Evolutionary conservation across 306 rosid species (phyloP).

Genomic region (Trifolium subterraneum): DNA sequence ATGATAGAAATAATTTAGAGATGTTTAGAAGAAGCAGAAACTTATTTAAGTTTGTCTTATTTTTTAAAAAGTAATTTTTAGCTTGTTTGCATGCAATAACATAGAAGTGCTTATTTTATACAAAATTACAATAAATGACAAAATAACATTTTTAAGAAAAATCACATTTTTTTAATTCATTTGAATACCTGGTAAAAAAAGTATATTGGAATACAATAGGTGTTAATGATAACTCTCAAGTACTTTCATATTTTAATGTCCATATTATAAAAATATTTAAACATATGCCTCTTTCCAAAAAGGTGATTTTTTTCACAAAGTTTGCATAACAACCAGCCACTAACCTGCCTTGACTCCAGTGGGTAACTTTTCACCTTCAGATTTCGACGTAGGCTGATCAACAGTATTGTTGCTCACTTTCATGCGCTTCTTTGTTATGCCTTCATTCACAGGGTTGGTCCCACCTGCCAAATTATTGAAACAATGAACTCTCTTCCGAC

Average conservation of each 20-base stretch:
- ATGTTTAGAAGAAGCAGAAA: background rate
- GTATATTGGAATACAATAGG: background rate
- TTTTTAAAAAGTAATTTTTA: background rate
- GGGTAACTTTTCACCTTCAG: conserved; percentile 48
- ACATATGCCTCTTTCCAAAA: background rate
- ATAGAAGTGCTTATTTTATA: conserved; percentile 5
- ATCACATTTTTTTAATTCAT: background rate
- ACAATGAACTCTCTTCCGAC: conserved; percentile 65
- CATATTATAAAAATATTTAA: background rate
- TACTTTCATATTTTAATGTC: background rate
- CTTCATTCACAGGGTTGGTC: conserved; percentile 50
- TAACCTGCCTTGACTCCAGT: conserved; percentile 64
- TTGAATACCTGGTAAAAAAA: background rate
- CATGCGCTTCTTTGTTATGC: conserved; percentile 60
- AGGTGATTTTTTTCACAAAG: conserved; percentile 8
- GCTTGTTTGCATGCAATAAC: background rate
- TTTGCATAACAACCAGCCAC: conserved; percentile 32
- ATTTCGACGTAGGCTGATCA: conserved; percentile 46
- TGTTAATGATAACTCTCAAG: background rate
- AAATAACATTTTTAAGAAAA: background rate
- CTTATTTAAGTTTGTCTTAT: background rate
- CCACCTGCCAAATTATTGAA: conserved; percentile 47
- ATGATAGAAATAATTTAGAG: background rate
- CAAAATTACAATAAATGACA: conserved; percentile 11
- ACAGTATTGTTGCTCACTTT: conserved; percentile 53